These are phyloP conservation scores for Diaporthe citrichinensis DNA, from an alignment of 2,329 filamentous ascomycete species.

Conservation along the genomic window DNA sequence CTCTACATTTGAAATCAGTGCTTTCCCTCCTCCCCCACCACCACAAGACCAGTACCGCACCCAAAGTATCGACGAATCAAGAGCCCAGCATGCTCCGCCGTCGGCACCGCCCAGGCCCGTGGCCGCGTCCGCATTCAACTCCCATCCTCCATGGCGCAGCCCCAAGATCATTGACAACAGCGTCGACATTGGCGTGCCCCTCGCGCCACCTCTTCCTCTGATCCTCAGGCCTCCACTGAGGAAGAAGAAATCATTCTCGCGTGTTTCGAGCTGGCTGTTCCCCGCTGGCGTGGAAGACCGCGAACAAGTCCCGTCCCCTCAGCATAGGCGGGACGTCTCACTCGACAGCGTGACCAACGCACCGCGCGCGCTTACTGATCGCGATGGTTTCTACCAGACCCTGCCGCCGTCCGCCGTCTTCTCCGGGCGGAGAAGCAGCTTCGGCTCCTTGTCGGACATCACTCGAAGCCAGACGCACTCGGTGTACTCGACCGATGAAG, in stretches of 20 bases:
- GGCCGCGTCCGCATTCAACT: constrained; percentile 47
- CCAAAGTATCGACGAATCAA: constrained; percentile 28
- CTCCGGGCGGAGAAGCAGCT: constrained; percentile 54
- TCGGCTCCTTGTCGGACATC: constrained; percentile 57
- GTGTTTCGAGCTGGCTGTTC: constrained; percentile 73
- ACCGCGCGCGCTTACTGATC: constrained; percentile 64
- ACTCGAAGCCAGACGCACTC: constrained; percentile 55
- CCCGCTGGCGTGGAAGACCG: constrained; percentile 51
- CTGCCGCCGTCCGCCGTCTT: constrained; percentile 54
- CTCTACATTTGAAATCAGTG: constrained; percentile 36
- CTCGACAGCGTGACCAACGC: constrained; percentile 68
- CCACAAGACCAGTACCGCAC: constrained; percentile 33
- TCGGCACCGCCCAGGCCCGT: constrained; percentile 47
- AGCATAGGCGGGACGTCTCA: constrained; percentile 56
- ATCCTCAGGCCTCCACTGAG: constrained; percentile 72
- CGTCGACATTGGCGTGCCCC: constrained; percentile 53
- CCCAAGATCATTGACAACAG: constrained; percentile 41
- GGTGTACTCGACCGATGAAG: constrained; percentile 64
- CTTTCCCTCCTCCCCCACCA: constrained; percentile 39
- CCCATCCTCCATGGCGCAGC: constrained; percentile 41
- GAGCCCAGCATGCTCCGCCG: constrained; percentile 24
- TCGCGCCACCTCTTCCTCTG: constrained; percentile 70
- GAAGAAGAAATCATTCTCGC: constrained; percentile 77
- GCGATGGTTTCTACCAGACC: constrained; percentile 73
- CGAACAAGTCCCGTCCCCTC: constrained; percentile 38